These are phyloP conservation scores for Salvia sclarea DNA, from an alignment of 305 asterid species.

Conservation along the genomic window DNA sequence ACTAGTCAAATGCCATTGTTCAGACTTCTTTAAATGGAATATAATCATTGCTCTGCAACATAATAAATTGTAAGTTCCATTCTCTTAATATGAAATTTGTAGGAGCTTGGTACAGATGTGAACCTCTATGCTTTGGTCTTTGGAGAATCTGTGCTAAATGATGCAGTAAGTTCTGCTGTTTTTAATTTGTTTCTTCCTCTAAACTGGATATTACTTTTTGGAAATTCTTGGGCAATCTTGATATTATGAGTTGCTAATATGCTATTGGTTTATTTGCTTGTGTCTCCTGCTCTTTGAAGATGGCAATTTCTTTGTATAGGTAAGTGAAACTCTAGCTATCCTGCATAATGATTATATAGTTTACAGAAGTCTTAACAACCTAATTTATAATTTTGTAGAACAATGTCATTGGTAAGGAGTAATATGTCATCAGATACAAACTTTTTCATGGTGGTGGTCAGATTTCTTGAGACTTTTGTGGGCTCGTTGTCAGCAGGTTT, in stretches of 20 bases:
- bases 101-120: slow-evolving; percentile 96
- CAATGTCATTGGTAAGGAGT: slow-evolving; percentile 93
- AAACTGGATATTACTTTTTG: slow-evolving; percentile 20
- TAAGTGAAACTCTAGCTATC: slow-evolving; percentile 42
- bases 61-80: slow-evolving; percentile 26
- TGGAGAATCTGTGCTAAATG: slow-evolving; percentile 98
- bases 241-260: slow-evolving; percentile 16
- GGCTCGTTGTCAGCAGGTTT: slow-evolving; percentile 97
- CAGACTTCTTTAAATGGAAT: not conserved
- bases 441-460: slow-evolving; percentile 76
- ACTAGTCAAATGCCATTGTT: slow-evolving; percentile 15
- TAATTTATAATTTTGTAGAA: slow-evolving; percentile 52
- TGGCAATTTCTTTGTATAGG: slow-evolving; percentile 99
- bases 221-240: slow-evolving; percentile 20
- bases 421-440: slow-evolving; percentile 72
- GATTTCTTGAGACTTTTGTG: slow-evolving; percentile 94
- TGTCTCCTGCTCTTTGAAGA: slow-evolving; percentile 59
- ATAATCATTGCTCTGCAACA: slow-evolving; percentile 16
- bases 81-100: slow-evolving; percentile 33
- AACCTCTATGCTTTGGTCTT: slow-evolving; percentile 95
- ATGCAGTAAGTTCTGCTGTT: slow-evolving; percentile 72
- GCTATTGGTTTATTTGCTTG: slow-evolving; percentile 37
- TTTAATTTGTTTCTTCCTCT: slow-evolving; percentile 25
- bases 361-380: slow-evolving; percentile 27
- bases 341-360: slow-evolving; percentile 31